Evolutionary conservation across 2,329 filamentous ascomycete genomes (phyloP), one percentile per base, ranked within the genome.

Genomic region (Aciculosporium take): DNA sequence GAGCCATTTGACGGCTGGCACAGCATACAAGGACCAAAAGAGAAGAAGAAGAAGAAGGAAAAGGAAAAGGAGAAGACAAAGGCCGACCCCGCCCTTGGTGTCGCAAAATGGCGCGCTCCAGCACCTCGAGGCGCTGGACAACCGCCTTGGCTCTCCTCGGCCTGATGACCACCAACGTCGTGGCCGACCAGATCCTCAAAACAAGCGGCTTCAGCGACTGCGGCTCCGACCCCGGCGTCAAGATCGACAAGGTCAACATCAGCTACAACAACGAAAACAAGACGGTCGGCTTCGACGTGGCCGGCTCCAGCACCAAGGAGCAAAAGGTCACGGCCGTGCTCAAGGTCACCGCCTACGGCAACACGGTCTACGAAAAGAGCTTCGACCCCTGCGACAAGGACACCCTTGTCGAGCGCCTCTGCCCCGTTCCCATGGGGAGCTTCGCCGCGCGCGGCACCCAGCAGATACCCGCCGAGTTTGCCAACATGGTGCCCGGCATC

Each of bases 191-290:
- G 51, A 68, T 93, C 44, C 74, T 98, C 44, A 74, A 80, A 56
- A 95, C 88, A 20, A 74, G 73, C 47, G 84, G 87, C 45, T 94
- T 91, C 65, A 76, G 69, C 53, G 78, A 79, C 48, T 96, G 91
- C 62, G 58, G 55, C 29, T 55, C 57, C 39, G 61, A 69, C 24
- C 34, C 54, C 52, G 71, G 52, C 59, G 68, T 96, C 53, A 71
- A 71, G 47, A 80, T 95, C 41, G 68, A 86, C 49, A 78, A 72
- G 51, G 68, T 93, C 47, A 68, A 89, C 52, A 81, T 95, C 45
- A 67, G 74, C 51, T 96, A 93, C 65, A 76, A 94, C 66, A 79
- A 80, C 49, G 69, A 72, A 44, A 77, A 79, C 45, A 79, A 83
- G 56, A 73, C 72, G 37, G 72, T 96, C 46, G 74, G 66, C 3